Evolutionary conservation across 164 flowering plant species (phyloP), one percentile per base, ranked within the genome.

Genomic region (Berberis thunbergii): DNA sequence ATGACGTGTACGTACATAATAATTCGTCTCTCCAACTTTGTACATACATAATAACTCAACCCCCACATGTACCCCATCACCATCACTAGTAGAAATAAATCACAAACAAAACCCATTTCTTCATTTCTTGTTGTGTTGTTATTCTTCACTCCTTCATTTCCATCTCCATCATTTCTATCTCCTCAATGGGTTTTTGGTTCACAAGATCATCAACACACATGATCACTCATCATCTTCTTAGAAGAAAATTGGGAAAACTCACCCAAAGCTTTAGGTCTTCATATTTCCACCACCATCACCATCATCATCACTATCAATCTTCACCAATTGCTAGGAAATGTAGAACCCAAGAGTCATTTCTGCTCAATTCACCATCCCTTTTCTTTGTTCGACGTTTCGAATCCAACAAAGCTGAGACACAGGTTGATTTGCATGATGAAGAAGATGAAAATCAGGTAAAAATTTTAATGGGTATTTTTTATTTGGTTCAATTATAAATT

Each of bases 301-400:
- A 46, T 5, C 3, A 13, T 9, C 61, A 54, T 12, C 26, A 26
- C 26, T 26, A 26, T 26, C 26, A 26, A 26, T 26, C 26, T 26
- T 26, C 26, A 26, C 26, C 26, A 26, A 26, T 56, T 39, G 26
- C 3, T 62, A 53, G 10, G 26, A 64, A 2, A 70, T 49, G 39
- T 38, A 50, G 61, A 75, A 65, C 63, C 74, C 76, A 74, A 57
- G 42, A 6, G 63, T 49, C 59, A 11, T 42, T 46, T 65, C 70
- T 54, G 13, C 41, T 40, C 11, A 60, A 55, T 41, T 48, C 13
- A 13, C 11, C 69, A 4, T 11, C 74, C 71, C 75, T 49, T 69
- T 78, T 68, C 64, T 8, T 48, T 7, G n/a, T 64, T 74, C 78
- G 70, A 1, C 82, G 81, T 59, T 80, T 74, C 43, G 77, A 73